These are phyloP conservation scores for Hymenoscyphus occultus DNA, from an alignment of 2,329 filamentous ascomycete species.

Conservation along the genomic window DNA sequence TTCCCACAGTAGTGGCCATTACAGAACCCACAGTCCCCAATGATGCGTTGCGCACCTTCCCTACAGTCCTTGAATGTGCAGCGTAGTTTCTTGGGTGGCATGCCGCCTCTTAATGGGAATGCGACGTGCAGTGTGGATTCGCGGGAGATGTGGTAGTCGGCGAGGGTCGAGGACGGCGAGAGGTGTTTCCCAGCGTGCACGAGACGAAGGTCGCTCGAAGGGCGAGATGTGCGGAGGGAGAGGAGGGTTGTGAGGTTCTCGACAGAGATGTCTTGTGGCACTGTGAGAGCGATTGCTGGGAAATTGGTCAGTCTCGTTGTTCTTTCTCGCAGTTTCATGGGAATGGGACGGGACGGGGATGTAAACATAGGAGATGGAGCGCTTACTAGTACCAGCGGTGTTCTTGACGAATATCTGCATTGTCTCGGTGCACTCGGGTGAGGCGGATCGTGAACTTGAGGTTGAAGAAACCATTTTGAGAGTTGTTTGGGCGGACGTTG, in stretches of 20 bases:
- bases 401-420: slow-evolving; percentile 63
- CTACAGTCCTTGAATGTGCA: slow-evolving; percentile 90
- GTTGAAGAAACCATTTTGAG: slow-evolving; percentile 32
- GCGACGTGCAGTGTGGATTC: slow-evolving; percentile 53
- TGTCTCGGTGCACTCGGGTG: slow-evolving; percentile 46
- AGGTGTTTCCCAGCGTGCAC: slow-evolving; percentile 58
- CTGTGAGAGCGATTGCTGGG: slow-evolving; percentile 53
- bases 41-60: slow-evolving; percentile 83
- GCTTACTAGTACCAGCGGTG: slow-evolving; percentile 55
- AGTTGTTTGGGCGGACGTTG: slow-evolving; percentile 7
- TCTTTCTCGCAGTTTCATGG: slow-evolving; percentile 7
- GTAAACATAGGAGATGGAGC: slow-evolving; percentile 17
- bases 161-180: slow-evolving; percentile 40
- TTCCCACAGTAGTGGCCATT: slow-evolving; percentile 91
- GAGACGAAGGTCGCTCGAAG: slow-evolving; percentile 50
- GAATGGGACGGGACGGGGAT: slow-evolving; percentile 7
- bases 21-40: slow-evolving; percentile 96
- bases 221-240: slow-evolving; percentile 54
- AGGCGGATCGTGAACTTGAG: slow-evolving; percentile 34
- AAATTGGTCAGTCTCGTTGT: slow-evolving; percentile 25
- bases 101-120: slow-evolving; percentile 52
- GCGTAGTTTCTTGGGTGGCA: slow-evolving; percentile 74
- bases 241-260: slow-evolving; percentile 54
- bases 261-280: slow-evolving; percentile 52
- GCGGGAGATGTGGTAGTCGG: slow-evolving; percentile 46